These are phyloP conservation scores for Rhizomucor miehei DNA, from an alignment of 371 early-diverging fungal genomes.

Conservation along the genomic window DNA sequence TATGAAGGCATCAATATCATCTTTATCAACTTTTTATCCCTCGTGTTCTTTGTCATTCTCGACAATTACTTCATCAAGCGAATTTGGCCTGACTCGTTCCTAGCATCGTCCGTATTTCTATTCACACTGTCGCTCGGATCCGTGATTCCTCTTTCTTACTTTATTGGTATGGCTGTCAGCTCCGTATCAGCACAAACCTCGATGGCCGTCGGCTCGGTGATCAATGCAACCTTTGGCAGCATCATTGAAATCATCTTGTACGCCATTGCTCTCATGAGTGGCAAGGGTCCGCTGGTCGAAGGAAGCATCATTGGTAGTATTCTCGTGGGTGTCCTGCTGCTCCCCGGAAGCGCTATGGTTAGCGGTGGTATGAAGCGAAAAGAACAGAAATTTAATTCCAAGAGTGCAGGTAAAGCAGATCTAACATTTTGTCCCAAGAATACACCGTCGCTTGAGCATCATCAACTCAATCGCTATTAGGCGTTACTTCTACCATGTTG, in stretches of 20 bases:
- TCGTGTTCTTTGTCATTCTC: conserved; percentile 76
- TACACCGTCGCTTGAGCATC: neutral
- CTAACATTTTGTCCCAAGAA: neutral
- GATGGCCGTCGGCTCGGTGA: conserved; percentile 89
- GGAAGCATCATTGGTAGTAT: conserved; percentile 93
- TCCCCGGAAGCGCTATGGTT: conserved; percentile 95
- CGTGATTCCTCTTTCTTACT: conserved; percentile 90
- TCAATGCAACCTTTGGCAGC: conserved; percentile 96
- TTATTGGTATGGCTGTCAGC: conserved; percentile 96
- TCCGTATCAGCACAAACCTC: conserved; percentile 95
- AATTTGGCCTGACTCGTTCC: conserved; percentile 41
- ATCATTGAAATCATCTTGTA: conserved; percentile 95
- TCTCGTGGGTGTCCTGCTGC: conserved; percentile 81
- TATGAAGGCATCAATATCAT: conserved; percentile 95
- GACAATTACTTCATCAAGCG: conserved; percentile 78
- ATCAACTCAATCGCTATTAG: conserved; percentile 26
- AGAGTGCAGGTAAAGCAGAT: conserved; percentile 73
- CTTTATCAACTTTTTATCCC: conserved; percentile 86
- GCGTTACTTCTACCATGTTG: conserved; percentile 93
- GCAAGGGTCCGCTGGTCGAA: conserved; percentile 86
- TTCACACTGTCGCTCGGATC: conserved; percentile 79
- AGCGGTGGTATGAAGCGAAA: conserved; percentile 89
- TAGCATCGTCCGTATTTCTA: conserved; percentile 66
- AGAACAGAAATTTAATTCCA: conserved; percentile 92
- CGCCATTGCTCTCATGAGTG: conserved; percentile 82